phyloP scores from a whole-genome alignment of 495 filamentous ascomycete species.

The Corynascus novoguineensis region DNA sequence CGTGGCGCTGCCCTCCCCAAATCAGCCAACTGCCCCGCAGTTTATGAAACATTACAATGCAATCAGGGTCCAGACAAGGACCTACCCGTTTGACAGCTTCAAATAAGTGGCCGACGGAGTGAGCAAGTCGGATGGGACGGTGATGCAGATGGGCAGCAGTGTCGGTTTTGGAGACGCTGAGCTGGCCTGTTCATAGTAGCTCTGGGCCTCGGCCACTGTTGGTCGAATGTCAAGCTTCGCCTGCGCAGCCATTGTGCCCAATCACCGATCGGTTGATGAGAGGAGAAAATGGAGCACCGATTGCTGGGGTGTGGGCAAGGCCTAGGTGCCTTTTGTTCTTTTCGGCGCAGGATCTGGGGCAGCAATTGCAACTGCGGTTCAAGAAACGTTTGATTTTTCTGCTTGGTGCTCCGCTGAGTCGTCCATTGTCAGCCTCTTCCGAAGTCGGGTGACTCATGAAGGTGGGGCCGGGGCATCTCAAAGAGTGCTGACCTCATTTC shows the following conservation, averaged over 20 bases:
- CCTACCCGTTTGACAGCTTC: conserved; percentile 54
- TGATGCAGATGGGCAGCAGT: conserved; percentile 76
- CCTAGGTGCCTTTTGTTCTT: neutral
- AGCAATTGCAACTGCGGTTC: neutral
- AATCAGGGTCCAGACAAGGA: neutral
- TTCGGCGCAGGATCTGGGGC: neutral
- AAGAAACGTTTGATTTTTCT: conserved; percentile 1
- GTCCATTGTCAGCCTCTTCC: conserved; percentile 3
- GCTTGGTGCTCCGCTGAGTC: conserved; percentile 6
- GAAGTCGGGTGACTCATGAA: conserved; percentile 13
- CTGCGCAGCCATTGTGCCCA: conserved; percentile 16
- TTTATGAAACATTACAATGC: neutral
- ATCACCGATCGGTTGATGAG: neutral
- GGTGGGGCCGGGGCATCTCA: neutral
- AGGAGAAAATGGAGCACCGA: neutral
- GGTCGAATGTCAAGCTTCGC: conserved; percentile 29
- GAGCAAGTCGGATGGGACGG: conserved; percentile 83
- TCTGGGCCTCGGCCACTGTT: conserved; percentile 22
- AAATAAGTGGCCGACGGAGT: conserved; percentile 90
- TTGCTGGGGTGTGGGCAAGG: neutral
- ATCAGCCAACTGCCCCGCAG: conserved; percentile 9
- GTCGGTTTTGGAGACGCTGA: conserved; percentile 48
- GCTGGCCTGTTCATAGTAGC: conserved; percentile 25
- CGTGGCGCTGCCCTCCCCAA: conserved; percentile 53
- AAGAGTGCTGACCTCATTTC: neutral